Base-by-base conservation (phyloP, 768 basidiomycete genomes). In the Suillus subaureus region DNA sequence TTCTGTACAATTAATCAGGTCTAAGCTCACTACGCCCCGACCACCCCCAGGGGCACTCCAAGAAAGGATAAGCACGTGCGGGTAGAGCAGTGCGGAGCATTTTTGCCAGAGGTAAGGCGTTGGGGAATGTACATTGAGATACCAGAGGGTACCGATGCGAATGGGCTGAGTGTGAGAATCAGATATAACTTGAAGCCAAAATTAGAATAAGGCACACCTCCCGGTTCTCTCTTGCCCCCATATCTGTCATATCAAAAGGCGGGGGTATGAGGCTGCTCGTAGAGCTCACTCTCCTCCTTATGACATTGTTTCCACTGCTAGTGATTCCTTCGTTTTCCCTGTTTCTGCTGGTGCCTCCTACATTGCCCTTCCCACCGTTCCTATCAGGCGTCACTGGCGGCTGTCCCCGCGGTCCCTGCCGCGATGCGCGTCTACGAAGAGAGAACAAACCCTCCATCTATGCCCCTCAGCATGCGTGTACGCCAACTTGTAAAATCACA, bases 11-110 rank as follows among this genome's bases (percentile, higher is more conserved):
- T 94, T 94, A 55, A 95, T 77, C 2, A 97, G 76, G 75, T 97
- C 96, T 18, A 97, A 78, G 0, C 92, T 93, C 3, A 96, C 93
- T 51, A 94, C 88, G 0, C 94, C 94, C 12, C 92, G 83, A 2
- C 93, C 90, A 1, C 93, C 94, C 16, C 89, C 90, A 1, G 91
- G 86, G 6, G 92, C 90, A 63, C 93, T 83, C 96, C 96, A 97
- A 12, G 92, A 93, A 4, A 97, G 82, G 2, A 96, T 79, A 3
- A 97, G 82, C 79, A 92, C 89, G 68, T 92, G 87, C n/a, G 87
- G 93, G 72, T 92, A 96, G 1, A 92, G 81, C 55, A 93, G 81
- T 0, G 89, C 94, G 73, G 92, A 92, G 71, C 87, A 95, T 67
- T 93, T 84, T 78, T 89, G 87, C 92, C 91, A 94, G 66, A 83